These are phyloP conservation scores for Megacollybia marginata DNA, from an alignment of 768 basidiomycete species.

Conservation along the genomic window DNA sequence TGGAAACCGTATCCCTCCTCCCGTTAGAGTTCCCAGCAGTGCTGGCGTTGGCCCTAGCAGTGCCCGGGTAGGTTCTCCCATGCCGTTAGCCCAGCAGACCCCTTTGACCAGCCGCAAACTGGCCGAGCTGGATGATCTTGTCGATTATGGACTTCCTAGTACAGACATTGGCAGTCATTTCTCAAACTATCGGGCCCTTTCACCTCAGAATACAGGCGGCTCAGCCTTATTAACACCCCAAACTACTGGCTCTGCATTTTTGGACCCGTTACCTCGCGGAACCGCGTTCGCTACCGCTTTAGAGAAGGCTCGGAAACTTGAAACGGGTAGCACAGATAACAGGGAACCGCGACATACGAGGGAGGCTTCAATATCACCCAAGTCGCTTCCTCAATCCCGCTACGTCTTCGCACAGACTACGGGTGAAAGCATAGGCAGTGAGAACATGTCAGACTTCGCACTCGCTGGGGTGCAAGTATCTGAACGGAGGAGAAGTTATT, in stretches of 20 bases:
- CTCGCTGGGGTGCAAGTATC: background rate
- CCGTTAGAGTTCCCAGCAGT: slow-evolving; percentile 21
- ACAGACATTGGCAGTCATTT: background rate
- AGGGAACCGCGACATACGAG: slow-evolving; percentile 7
- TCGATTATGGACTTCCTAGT: background rate
- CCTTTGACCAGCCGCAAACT: no score
- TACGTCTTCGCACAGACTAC: background rate
- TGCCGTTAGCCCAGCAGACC: background rate
- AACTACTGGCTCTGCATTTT: background rate
- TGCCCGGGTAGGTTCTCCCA: background rate
- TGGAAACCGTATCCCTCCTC: slow-evolving; percentile 60
- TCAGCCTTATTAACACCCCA: slow-evolving; percentile 4
- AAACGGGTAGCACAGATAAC: slow-evolving; percentile 15
- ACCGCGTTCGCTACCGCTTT: slow-evolving; percentile 34
- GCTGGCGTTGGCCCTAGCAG: slow-evolving; percentile 7
- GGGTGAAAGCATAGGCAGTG: no score
- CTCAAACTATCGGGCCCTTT: background rate
- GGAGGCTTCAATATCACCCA: slow-evolving; percentile 10
- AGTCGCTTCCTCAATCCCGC: background rate
- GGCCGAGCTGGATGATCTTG: no score
- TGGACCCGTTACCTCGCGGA: slow-evolving; percentile 10
- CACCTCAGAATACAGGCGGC: background rate
- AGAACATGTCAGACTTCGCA: no score
- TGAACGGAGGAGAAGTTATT: background rate
- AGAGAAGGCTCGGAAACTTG: slow-evolving; percentile 32